Evolutionary conservation across 2,329 filamentous ascomycete species (phyloP).

Genomic region (Trichoderma lentiforme): DNA sequence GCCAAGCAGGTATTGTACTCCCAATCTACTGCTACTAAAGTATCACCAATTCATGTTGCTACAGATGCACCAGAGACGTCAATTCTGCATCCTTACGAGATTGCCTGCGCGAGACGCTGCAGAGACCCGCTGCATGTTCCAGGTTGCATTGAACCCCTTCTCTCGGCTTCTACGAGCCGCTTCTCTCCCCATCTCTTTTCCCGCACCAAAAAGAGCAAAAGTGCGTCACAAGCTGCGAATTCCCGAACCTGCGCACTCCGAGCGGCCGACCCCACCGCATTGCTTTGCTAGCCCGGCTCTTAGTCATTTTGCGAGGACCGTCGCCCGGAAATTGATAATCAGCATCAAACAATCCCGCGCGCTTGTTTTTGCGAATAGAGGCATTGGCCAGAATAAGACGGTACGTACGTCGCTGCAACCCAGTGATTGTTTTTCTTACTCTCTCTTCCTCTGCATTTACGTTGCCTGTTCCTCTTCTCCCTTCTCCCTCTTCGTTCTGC

Average conservation of each 20-base stretch:
- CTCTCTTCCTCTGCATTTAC: background rate
- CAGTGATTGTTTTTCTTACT: too few relatives aligned
- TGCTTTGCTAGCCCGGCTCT: background rate
- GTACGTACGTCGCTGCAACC: slow-evolving; percentile 6
- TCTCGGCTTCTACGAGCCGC: background rate
- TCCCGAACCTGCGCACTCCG: slow-evolving; percentile 11
- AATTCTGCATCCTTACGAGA: background rate
- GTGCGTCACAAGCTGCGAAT: background rate
- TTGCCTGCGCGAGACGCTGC: background rate
- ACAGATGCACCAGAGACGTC: background rate
- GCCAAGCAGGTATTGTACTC: background rate
- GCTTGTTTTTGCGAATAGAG: slow-evolving; percentile 11
- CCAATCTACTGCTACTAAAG: background rate
- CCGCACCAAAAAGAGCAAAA: background rate
- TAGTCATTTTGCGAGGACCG: slow-evolving; percentile 10
- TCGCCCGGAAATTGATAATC: slow-evolving; percentile 18
- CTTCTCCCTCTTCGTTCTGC: too few relatives aligned
- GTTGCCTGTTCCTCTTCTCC: background rate
- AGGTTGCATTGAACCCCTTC: background rate
- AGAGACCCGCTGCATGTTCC: background rate
- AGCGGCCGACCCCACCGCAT: slow-evolving; percentile 4
- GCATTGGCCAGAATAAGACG: slow-evolving; percentile 3
- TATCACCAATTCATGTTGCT: background rate
- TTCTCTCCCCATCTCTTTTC: background rate
- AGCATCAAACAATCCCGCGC: slow-evolving; percentile 13